Percentiles rank a stretch among this genome's conserved stretches.
These are phyloP conservation scores for Sindora glabra DNA, from an alignment of 306 rosid species.

Conservation along the genomic window DNA sequence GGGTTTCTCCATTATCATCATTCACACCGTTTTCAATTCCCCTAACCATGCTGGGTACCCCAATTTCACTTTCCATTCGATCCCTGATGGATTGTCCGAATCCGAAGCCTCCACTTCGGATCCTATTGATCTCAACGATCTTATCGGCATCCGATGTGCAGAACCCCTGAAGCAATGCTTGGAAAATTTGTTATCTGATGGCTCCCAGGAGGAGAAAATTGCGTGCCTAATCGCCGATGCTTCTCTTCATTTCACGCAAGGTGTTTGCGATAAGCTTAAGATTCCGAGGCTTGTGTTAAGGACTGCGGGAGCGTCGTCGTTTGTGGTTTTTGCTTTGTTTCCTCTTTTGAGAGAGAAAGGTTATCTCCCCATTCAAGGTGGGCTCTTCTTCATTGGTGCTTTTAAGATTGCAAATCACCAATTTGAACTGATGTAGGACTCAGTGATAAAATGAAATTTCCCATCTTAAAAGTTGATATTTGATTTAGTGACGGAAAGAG, in stretches of 20 bases:
- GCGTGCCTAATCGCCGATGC: constrained; percentile 22
- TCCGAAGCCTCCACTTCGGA: constrained; percentile 11
- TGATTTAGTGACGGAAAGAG: neutral
- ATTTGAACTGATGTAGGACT: neutral
- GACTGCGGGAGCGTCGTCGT: constrained; percentile 18
- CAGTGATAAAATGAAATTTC: neutral
- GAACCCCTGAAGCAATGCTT: constrained; percentile 16
- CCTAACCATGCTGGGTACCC: constrained; percentile 34
- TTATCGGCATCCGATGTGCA: constrained; percentile 14
- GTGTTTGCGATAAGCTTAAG: constrained; percentile 1
- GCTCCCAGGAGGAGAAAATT: neutral
- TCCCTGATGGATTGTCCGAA: constrained; percentile 18
- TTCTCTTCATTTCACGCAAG: constrained; percentile 13
- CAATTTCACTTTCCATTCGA: constrained; percentile 35
- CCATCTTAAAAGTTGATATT: neutral
- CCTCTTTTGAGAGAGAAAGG: constrained; percentile 16
- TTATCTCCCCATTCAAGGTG: constrained; percentile 40
- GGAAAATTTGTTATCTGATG: neutral
- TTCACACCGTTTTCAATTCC: constrained; percentile 41
- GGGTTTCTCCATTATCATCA: constrained; percentile 42
- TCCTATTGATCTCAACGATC: neutral
- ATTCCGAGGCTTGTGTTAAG: constrained; percentile 18
- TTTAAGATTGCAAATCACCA: neutral
- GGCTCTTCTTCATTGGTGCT: neutral
- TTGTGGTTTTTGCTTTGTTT: constrained; percentile 12